A percentile compares a stretch with the other conserved stretches of the same genome.
Conservation (phyloP, 2,329 filamentous ascomycete species). For the Alternaria triticimaculans region DNA sequence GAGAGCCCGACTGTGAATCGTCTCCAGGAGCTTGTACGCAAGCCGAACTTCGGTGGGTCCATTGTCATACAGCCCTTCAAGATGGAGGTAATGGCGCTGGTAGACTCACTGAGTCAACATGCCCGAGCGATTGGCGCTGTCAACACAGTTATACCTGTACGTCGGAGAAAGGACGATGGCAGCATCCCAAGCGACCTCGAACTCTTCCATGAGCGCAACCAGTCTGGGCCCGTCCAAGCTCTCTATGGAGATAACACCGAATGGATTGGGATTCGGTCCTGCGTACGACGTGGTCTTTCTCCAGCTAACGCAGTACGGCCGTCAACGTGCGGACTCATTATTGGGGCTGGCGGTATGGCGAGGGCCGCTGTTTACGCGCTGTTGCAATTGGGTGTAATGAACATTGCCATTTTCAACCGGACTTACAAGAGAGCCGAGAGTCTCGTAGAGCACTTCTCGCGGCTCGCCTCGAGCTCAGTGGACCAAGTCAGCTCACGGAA, state of each 20-base stretch:
- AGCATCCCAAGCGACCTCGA: conserved; percentile 62
- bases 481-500: conserved; percentile 19
- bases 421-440: conserved; percentile 71
- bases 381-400: conserved; percentile 76
- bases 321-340: conserved; percentile 60
- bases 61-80: conserved; percentile 78
- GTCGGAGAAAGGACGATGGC: conserved; percentile 64
- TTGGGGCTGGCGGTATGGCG: conserved; percentile 75
- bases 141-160: conserved; percentile 76
- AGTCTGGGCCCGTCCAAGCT: conserved; percentile 70
- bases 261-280: conserved; percentile 79
- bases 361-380: conserved; percentile 79
- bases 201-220: conserved; percentile 65
- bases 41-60: conserved; percentile 73
- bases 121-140: conserved; percentile 77
- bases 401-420: conserved; percentile 77
- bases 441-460: conserved; percentile 73
- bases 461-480: conserved; percentile 47
- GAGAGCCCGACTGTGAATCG: conserved; percentile 68
- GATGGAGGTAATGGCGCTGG: conserved; percentile 69
- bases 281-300: conserved; percentile 73
- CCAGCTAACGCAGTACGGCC: conserved; percentile 68
- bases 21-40: conserved; percentile 68
- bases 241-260: conserved; percentile 83
- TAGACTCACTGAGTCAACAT: conserved; percentile 72